Evolutionary conservation across 2,329 filamentous ascomycete genomes (phyloP).

Genomic region (Podosphaera xanthii): DNA sequence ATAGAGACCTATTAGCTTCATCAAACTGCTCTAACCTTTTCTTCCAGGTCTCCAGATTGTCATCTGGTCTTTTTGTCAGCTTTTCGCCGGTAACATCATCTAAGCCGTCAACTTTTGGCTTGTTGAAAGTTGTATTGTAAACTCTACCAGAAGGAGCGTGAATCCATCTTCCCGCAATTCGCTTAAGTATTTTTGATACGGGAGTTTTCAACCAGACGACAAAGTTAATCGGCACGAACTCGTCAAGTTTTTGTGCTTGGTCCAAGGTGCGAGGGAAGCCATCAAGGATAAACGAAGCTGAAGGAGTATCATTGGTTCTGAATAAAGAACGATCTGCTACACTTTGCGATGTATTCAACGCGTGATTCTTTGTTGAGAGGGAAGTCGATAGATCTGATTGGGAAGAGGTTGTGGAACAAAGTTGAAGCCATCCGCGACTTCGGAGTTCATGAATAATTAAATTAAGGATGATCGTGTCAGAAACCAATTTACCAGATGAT

Average conservation of each 20-base stretch:
- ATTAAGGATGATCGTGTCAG: constrained; percentile 74
- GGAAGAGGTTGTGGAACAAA: constrained; percentile 20
- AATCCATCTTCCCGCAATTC: constrained; percentile 82
- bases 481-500: constrained; percentile 70
- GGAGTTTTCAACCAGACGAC: constrained; percentile 76
- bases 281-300: constrained; percentile 82
- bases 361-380: constrained; percentile 16
- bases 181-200: constrained; percentile 62
- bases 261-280: constrained; percentile 76
- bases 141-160: constrained; percentile 78
- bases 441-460: constrained; percentile 80
- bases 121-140: constrained; percentile 87
- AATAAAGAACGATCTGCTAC: constrained; percentile 17
- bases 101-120: constrained; percentile 53
- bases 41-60: constrained; percentile 69
- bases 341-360: constrained; percentile 12
- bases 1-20: constrained; percentile 61
- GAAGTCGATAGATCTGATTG: constrained; percentile 11
- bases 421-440: constrained; percentile 59
- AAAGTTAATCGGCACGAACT: constrained; percentile 79
- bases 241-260: constrained; percentile 59
- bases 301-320: constrained; percentile 40
- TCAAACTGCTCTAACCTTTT: constrained; percentile 62
- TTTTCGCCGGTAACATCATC: constrained; percentile 84
- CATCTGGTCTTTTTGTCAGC: constrained; percentile 63